Conservation (phyloP, 306 rosid species). For the Prunus kanzakura region DNA sequence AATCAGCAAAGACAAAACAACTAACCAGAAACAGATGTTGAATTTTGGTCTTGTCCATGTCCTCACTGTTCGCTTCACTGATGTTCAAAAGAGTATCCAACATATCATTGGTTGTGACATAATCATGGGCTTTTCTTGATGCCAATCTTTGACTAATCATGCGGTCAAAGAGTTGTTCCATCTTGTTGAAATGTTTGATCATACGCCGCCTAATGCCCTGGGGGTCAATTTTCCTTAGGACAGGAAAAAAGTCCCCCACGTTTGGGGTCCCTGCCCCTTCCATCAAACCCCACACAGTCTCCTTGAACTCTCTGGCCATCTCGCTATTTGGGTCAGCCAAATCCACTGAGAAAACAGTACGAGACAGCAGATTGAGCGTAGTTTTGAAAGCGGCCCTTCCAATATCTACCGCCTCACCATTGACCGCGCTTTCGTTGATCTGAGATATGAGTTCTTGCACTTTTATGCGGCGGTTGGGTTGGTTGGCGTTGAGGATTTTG, state of each 20-base stretch:
- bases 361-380: slow-evolving; percentile 16
- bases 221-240: background rate
- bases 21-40: slow-evolving; percentile 5
- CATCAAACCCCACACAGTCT: background rate
- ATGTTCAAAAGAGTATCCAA: background rate
- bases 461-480: background rate
- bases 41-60: background rate
- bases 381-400: slow-evolving; percentile 19
- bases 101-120: slow-evolving; percentile 1
- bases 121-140: background rate
- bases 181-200: background rate
- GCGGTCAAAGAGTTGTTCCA: background rate
- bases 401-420: slow-evolving; percentile 16
- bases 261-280: background rate
- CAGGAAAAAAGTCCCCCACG: background rate
- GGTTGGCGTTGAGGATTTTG: slow-evolving; percentile 19
- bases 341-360: slow-evolving; percentile 21
- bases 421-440: background rate
- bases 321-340: slow-evolving; percentile 11
- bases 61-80: background rate
- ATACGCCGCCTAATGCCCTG: background rate
- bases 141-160: background rate
- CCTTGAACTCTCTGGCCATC: slow-evolving; percentile 15
- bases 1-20: background rate
- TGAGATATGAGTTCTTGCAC: slow-evolving; percentile 16